Evolutionary conservation across 1,139 yeast species (phyloP).

Genomic region (Magnusiomyces starmeri): DNA sequence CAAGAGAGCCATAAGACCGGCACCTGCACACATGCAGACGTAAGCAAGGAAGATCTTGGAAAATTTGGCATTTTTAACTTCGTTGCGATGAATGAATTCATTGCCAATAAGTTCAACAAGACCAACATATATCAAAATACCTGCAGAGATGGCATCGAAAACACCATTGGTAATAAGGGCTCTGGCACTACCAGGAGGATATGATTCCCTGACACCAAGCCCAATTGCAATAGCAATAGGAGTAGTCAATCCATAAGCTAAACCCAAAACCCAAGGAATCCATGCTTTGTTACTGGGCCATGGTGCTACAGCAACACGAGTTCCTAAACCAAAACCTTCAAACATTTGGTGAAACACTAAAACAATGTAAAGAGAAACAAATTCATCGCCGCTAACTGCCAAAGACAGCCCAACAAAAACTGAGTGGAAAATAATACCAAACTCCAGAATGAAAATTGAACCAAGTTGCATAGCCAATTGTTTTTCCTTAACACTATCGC

Average conservation of each 20-base stretch:
- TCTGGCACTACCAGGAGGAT: slow-evolving; percentile 49
- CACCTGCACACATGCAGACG: slow-evolving; percentile 51
- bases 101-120: slow-evolving; percentile 83
- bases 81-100: slow-evolving; percentile 56
- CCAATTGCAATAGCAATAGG: slow-evolving; percentile 86
- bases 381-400: slow-evolving; percentile 70
- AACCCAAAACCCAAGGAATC: slow-evolving; percentile 55
- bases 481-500: background rate
- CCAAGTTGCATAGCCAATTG: slow-evolving; percentile 35
- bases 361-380: slow-evolving; percentile 67
- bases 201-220: slow-evolving; percentile 66
- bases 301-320: slow-evolving; percentile 66
- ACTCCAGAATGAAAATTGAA: slow-evolving; percentile 60
- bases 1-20: slow-evolving; percentile 76
- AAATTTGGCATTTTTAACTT: slow-evolving; percentile 25
- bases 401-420: slow-evolving; percentile 69
- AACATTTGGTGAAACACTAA: slow-evolving; percentile 85
- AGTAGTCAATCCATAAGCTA: slow-evolving; percentile 63
- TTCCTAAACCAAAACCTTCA: slow-evolving; percentile 88
- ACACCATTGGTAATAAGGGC: slow-evolving; percentile 69
- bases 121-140: slow-evolving; percentile 79
- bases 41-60: slow-evolving; percentile 36
- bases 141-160: slow-evolving; percentile 78
- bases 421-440: slow-evolving; percentile 77
- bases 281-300: slow-evolving; percentile 49